phyloP scores from a whole-genome alignment of 139 green algal species.

The Picochlorum sp. region DNA sequence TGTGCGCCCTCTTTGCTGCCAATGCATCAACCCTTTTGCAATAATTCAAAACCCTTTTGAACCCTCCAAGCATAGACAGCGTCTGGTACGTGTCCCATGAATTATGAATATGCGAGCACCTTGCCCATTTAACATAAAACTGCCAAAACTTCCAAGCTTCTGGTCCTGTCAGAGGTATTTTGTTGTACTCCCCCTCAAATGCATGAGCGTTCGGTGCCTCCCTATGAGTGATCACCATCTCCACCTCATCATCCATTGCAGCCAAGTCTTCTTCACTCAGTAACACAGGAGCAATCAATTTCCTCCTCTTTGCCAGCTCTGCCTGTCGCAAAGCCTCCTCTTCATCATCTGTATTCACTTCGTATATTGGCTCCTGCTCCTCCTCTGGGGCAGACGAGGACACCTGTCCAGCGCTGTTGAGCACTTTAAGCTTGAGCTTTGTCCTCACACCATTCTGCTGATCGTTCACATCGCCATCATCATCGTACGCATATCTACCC shows the following conservation, averaged over 20 bases:
- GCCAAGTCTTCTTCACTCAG: conserved; percentile 36
- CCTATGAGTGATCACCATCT: conserved; percentile 39
- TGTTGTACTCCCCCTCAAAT: background rate
- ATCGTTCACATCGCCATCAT: background rate
- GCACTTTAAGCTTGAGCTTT: no score
- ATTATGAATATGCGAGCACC: conserved; percentile 76
- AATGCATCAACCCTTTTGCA: conserved; percentile 62
- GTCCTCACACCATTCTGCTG: no score
- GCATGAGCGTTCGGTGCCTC: conserved; percentile 1
- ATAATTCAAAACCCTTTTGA: conserved; percentile 93
- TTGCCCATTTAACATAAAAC: conserved; percentile 90
- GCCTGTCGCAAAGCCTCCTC: background rate
- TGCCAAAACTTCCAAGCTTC: conserved; percentile 56
- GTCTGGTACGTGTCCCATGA: conserved; percentile 59
- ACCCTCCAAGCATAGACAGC: conserved; percentile 54
- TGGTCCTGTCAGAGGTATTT: background rate
- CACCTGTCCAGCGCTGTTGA: no score
- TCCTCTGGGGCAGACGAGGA: conserved; percentile 1
- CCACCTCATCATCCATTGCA: conserved; percentile 56
- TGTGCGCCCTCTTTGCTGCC: conserved; percentile 11
- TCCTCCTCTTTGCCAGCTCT: conserved; percentile 4
- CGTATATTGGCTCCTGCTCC: conserved; percentile 6
- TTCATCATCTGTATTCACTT: background rate
- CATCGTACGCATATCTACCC: background rate
- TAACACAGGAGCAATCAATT: background rate